Base-by-base conservation (phyloP, 306 rosid genomes). In the Begonia fuchsioides region DNA sequence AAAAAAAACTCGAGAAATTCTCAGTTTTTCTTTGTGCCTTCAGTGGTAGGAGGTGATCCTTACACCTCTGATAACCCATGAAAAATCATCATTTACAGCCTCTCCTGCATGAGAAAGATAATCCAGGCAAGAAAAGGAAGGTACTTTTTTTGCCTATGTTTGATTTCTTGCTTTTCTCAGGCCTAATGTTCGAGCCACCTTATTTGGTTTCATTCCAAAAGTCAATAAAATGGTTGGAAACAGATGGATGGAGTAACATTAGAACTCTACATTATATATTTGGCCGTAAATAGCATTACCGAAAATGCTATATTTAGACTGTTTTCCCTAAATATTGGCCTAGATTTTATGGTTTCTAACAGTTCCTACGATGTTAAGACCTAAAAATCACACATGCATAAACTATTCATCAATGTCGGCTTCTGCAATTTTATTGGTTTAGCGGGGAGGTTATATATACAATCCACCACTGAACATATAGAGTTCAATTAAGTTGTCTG, bases 51-150 rank as follows among this genome's bases (percentile, higher is more conserved):
- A n/a, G n/a, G n/a, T n/a, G n/a, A n/a, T n/a, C n/a, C n/a, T n/a
- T n/a, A 60, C 39, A 43, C 59, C 46, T 16, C 68, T 59, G 54
- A 57, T 61, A 43, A 58, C 11, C 55, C 51, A 39, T 49, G 63
- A 17, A 58, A 15, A 41, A 49, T 16, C 14, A 55, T 43, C 54
- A 51, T 64, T 49, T 53, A 12, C 57, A 32, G 66, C 49, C 70
- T n/a, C n/a, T n/a, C n/a, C n/a, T n/a, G n/a, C n/a, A 63, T 51
- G 49, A 49, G 32, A 38, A 40, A 51, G 41, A 60, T 26, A 58
- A 39, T 62, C 74, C 69, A 68, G 74, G 74, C 61, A 62, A 68
- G 66, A 57, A 56, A 51, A 35, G 12, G 43, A 56, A 45, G 32
- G 32, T 16, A 12, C n/a, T 26, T 17, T 39, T 9, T 39, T 13